Conservation (phyloP, 1,139 yeast genomes). For the Debaryomyces udenii region DNA sequence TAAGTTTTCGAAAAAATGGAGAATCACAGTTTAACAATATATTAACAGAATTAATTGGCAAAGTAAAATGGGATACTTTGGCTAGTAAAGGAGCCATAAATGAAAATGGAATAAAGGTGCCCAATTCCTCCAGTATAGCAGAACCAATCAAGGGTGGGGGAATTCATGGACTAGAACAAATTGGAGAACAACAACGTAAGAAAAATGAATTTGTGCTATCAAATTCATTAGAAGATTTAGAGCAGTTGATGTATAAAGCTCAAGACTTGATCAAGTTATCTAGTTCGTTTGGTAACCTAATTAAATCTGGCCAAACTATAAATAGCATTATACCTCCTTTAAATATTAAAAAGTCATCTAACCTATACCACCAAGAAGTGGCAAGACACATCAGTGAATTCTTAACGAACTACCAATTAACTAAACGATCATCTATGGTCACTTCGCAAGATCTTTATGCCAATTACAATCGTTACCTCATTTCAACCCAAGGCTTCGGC, state of each 20-base stretch:
- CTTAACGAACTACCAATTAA: conserved; percentile 38
- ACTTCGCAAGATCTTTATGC: conserved; percentile 49
- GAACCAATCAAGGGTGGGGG: conserved; percentile 42
- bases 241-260: conserved; percentile 75
- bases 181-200: conserved; percentile 58
- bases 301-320: conserved; percentile 19
- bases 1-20: conserved; percentile 68
- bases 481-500: conserved; percentile 46
- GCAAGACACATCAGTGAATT: conserved; percentile 57
- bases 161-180: conserved; percentile 68
- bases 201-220: conserved; percentile 66
- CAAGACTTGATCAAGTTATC: conserved; percentile 68
- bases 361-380: conserved; percentile 40
- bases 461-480: conserved; percentile 42
- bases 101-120: conserved; percentile 36
- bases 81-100: conserved; percentile 43
- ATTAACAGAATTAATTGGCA: conserved; percentile 46
- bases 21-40: conserved; percentile 49
- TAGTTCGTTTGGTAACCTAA: conserved; percentile 45
- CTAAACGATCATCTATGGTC: conserved; percentile 40
- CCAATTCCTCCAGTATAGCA: conserved; percentile 14
- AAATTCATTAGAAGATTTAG: conserved; percentile 75
- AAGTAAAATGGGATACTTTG: conserved; percentile 47
- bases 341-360: conserved; percentile 32
- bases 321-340: conserved; percentile 30